Percentiles rank a stretch among this genome's conserved stretches.
Conservation (phyloP, 2,329 filamentous ascomycete species). For the Exophiala lecanii-corni region DNA sequence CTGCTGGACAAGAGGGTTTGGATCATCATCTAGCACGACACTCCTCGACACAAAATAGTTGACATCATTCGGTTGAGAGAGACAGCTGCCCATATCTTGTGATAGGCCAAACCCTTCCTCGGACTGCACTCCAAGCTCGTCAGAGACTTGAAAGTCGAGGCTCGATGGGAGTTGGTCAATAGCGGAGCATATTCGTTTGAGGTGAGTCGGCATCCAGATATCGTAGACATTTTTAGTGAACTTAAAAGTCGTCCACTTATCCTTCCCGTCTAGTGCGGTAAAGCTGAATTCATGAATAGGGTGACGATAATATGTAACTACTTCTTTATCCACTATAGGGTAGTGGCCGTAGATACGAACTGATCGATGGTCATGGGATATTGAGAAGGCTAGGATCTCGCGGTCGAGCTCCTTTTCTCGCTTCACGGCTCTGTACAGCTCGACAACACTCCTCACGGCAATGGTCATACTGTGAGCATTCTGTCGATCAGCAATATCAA, state of each 20-base stretch:
- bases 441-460: conserved; percentile 36
- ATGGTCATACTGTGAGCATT: conserved; percentile 31
- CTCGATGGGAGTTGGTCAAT: conserved; percentile 11
- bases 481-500: conserved; percentile 30
- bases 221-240: conserved; percentile 36
- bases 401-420: conserved; percentile 20
- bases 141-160: conserved; percentile 10
- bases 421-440: conserved; percentile 37
- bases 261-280: conserved; percentile 29
- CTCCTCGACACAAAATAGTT: no score
- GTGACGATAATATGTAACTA: conserved; percentile 33
- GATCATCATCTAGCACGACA: neutral
- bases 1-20: neutral
- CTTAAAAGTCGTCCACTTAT: conserved; percentile 35
- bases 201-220: conserved; percentile 33
- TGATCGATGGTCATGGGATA: conserved; percentile 22
- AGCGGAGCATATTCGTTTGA: conserved; percentile 35
- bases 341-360: conserved; percentile 28
- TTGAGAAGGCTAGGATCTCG: conserved; percentile 16
- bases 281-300: conserved; percentile 33
- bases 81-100: conserved; percentile 7
- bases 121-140: conserved; percentile 7
- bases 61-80: neutral
- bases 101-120: conserved; percentile 5
- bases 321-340: conserved; percentile 14